Evolutionary conservation across 2,329 filamentous ascomycete species (phyloP), one percentile per base, ranked within the genome.

Genomic region (Alternaria postmessia): DNA sequence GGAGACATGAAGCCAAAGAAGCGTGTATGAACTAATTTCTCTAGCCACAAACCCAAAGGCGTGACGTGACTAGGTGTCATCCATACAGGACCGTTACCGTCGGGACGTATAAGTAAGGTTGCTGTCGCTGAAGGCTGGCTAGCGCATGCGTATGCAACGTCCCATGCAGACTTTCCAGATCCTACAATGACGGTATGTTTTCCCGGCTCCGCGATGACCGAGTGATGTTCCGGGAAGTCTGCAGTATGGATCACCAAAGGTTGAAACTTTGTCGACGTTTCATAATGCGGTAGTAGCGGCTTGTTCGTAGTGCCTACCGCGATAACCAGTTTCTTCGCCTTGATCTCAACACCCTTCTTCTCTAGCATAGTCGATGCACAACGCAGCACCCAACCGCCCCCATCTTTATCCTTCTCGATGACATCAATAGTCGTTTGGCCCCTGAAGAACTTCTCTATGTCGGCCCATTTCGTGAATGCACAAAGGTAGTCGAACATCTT

Each of bases 1-100:
- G 91, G 91, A 52, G 86, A 89, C 76, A 94, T 88, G 88, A 89
- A 93, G 2, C 87, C 90, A 54, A 93, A 78, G 64, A 91, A 83
- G 0, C 91, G 87, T 0, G 86, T 89, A 32, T 86, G 85, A 4
- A 89, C 84, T 5, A 93, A 82, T 67, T 89, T 87, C 75, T 93
- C 90, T 0, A 92, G 79, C 84, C 86, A 88, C 59, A 84, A 84
- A 73, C 89, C 89, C n/a, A 91, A 71, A 0, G 89, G 88, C 1
- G 89, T 91, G 16, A 91, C 88, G 56, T 87, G 87, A 1, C 85
- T 77, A 1, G 86, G 85, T 0, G 85, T 77, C 75, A 90, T 85
- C 83, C 84, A 90, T 0, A 81, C 79, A 0, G 88, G 87, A 0
- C 88, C 88, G 59, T 84, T 82, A 4, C 87, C 87, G n/a, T 77